A percentile compares a stretch with the other conserved stretches of the same genome.
These are phyloP conservation scores for Metarhizium robertsii DNA, from an alignment of 2,329 filamentous ascomycete genomes.

Conservation along the genomic window DNA sequence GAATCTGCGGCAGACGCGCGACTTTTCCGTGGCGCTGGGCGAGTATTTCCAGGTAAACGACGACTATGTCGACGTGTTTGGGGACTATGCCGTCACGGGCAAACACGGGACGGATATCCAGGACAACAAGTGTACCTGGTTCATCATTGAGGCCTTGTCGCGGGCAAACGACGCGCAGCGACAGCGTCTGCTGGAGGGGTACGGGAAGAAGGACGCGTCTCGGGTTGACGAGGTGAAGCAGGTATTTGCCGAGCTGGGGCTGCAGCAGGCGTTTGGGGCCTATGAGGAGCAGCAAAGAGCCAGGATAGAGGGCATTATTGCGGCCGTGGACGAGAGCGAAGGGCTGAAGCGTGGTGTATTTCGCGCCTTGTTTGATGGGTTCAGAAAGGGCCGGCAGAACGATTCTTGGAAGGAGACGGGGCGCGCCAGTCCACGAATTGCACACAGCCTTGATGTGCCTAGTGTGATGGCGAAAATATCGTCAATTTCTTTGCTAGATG, in stretches of 20 bases:
- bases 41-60: constrained; percentile 99
- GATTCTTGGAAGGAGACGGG: too few relatives aligned
- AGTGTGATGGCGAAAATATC: too few relatives aligned
- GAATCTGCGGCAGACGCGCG: constrained; percentile 80
- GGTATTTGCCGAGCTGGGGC: neutral
- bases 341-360: neutral
- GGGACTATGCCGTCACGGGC: constrained; percentile 81
- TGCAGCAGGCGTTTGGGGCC: neutral
- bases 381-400: neutral
- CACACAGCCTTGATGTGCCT: too few relatives aligned
- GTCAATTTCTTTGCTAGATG: too few relatives aligned
- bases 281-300: neutral
- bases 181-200: constrained; percentile 78
- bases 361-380: neutral
- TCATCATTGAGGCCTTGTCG: constrained; percentile 85
- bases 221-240: neutral
- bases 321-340: neutral
- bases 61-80: constrained; percentile 97
- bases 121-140: constrained; percentile 99
- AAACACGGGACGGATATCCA: constrained; percentile 98
- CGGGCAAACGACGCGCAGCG: constrained; percentile 75
- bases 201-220: constrained; percentile 72
- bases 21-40: constrained; percentile 90
- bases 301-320: neutral
- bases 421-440: too few relatives aligned